Base-by-base conservation (phyloP, 2,329 filamentous ascomycete species). In the Didymella lethalis region DNA sequence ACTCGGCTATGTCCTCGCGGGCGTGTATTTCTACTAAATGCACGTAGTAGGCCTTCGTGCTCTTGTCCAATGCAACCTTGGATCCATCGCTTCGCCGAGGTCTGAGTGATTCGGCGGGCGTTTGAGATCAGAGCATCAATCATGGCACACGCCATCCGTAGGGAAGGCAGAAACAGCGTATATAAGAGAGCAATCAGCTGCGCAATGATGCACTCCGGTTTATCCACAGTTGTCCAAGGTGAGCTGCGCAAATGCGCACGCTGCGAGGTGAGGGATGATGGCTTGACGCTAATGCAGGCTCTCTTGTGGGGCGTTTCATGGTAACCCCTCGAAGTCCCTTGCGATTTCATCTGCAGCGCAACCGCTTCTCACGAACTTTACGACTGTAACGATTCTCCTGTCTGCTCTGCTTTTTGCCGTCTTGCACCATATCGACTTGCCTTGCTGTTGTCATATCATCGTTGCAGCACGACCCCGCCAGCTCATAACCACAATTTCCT, bases 371-470 rank as follows among this genome's bases (percentile, higher is more conserved):
- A 73, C 67, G 66, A 73, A 72, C 64, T 56, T 74, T 67, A 74
- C 69, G 71, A 72, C 67, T 64, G 64, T 71, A 64, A 70, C 68
- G 66, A 68, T 62, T 54, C 57, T 66, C 63, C 59, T 62, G 63
- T 62, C 62, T 57, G 55, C 46, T 63, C 49, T 58, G 48, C 58
- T 65, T 58, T 60, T 63, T 54, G 56, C 61, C 62, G 48, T 56
- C 58, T 61, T 26, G 41, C 43, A 40, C 46, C 25, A 32, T 36
- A 31, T 50, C 29, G 38, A 47, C 38, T 44, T 48, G 28, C 36
- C 45, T 36, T 54, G 46, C 50, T 54, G 25, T 32, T 31, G 43
- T 45, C 36, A 48, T 45, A 51, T 41, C 53, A 16, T 48, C 23
- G 45, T 36, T 45, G 41, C 18, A 31, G 23, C 47, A 36, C 28